phyloP scores from a whole-genome alignment of 108 stramenopile species.

The Halocafeteria seosinensis region DNA sequence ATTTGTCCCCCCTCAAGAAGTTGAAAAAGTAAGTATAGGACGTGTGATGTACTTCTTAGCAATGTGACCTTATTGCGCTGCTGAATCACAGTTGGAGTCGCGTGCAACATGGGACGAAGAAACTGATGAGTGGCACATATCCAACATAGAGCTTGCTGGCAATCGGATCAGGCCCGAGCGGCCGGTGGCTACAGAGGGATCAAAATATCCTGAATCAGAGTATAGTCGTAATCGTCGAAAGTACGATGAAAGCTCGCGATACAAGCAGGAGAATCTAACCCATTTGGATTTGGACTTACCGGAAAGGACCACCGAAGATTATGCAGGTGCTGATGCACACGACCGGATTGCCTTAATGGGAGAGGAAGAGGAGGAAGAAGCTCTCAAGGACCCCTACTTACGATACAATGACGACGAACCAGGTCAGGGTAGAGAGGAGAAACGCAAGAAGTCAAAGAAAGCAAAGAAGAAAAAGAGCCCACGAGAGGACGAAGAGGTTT shows the following conservation, averaged over 20 bases:
- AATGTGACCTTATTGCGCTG: neutral
- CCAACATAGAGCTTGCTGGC: constrained; percentile 30
- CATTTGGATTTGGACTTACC: neutral
- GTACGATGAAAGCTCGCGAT: neutral
- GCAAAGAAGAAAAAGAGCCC: too few species aligned
- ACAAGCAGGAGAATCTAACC: neutral
- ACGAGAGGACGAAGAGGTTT: too few species aligned
- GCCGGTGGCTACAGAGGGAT: constrained; percentile 10
- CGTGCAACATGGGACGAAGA: constrained; percentile 59
- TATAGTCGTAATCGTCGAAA: neutral
- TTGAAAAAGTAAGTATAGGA: neutral
- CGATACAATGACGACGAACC: too few species aligned
- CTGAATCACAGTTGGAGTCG: constrained; percentile 28
- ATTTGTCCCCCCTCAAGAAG: constrained; percentile 54
- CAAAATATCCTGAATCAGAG: neutral
- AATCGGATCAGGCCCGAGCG: constrained; percentile 33
- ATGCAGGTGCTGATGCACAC: neutral
- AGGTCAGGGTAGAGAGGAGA: too few species aligned
- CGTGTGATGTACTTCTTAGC: neutral
- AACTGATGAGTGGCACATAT: constrained; percentile 44
- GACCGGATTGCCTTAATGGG: neutral
- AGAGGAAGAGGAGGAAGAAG: neutral
- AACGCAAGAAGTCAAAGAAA: too few species aligned
- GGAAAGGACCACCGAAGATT: neutral
- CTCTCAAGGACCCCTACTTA: too few species aligned